Evolutionary conservation across 2,329 filamentous ascomycete genomes (phyloP), one percentile per base, ranked within the genome.

Genomic region (Cadophora sp.): DNA sequence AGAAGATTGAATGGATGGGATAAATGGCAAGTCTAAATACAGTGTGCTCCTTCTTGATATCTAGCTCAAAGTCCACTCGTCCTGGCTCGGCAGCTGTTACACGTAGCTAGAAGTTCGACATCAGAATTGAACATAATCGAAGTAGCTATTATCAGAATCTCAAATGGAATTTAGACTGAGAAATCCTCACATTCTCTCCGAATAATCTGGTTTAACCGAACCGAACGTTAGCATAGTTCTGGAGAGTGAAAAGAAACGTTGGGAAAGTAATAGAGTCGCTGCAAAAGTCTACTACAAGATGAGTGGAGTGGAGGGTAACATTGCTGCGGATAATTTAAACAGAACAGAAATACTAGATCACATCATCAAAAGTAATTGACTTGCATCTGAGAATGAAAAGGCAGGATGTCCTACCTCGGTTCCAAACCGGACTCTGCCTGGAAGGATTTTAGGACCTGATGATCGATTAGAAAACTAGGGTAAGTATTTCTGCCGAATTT

Each of bases 401-500:
- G 43, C 16, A 16, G 29, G 27, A 24, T 31, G 58, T 58, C 81
- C 75, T 77, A 97, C 94, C 92, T 92, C 78, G 93, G 93, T 79
- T 97, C 95, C 24, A 98, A 82, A 7, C 94, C 94, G 5, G 94
- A 97, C 72, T 93, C 92, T 62, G 74, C 76, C 69, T 77, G 75
- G 80, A 97, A 97, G 1, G 92, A 94, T 78, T 92, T 91, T 83
- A 93, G 87, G 58, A 97, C 93, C 93, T 96, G 60, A n/a, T n/a
- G 14, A 50, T 79, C 73, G 29, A 37, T 67, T 50, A 66, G 69
- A 51, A 16, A 26, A 26, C 37, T 11, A 22, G 22, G 37, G 46
- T 37, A 19, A 58, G 19, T 11, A 9, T 37, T 37, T 9, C 34
- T 12, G 26, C 4, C n/a, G 19, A 9, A 34, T 46, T 6, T 3